Evolutionary conservation across 805 yeast species (phyloP).

Genomic region (Kodamaea hsintzibuensis): DNA sequence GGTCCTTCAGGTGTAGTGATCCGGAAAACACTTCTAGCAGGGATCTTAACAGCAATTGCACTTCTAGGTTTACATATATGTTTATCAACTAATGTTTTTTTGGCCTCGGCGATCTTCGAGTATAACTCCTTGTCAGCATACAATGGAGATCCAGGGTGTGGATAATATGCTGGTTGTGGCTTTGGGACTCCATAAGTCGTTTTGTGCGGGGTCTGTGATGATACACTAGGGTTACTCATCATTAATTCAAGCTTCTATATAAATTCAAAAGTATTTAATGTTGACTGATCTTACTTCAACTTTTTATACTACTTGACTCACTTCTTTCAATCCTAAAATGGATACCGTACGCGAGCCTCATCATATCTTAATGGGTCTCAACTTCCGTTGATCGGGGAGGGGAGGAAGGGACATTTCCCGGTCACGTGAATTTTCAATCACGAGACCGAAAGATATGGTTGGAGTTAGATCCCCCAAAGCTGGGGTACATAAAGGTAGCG

Average conservation of each 20-base stretch:
- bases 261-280: not conserved
- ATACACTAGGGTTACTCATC: conserved; percentile 8
- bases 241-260: not conserved
- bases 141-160: conserved; percentile 53
- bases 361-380: not conserved
- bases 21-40: conserved; percentile 58
- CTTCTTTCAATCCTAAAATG: not conserved
- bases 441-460: no score
- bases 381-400: not conserved
- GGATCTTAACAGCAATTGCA: conserved; percentile 64
- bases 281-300: not conserved
- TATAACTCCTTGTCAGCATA: conserved; percentile 53
- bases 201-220: conserved; percentile 33
- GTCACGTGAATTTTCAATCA: not conserved
- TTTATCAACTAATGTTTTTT: conserved; percentile 43
- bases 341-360: not conserved
- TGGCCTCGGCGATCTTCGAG: conserved; percentile 42
- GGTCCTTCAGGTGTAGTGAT: conserved; percentile 68
- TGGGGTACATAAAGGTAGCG: no score
- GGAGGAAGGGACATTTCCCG: no score
- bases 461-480: no score
- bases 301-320: not conserved
- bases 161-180: conserved; percentile 59
- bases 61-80: conserved; percentile 53
- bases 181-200: conserved; percentile 38